These are phyloP conservation scores for Silene vulgaris DNA, from an alignment of 179 eudicot species.

Conservation along the genomic window DNA sequence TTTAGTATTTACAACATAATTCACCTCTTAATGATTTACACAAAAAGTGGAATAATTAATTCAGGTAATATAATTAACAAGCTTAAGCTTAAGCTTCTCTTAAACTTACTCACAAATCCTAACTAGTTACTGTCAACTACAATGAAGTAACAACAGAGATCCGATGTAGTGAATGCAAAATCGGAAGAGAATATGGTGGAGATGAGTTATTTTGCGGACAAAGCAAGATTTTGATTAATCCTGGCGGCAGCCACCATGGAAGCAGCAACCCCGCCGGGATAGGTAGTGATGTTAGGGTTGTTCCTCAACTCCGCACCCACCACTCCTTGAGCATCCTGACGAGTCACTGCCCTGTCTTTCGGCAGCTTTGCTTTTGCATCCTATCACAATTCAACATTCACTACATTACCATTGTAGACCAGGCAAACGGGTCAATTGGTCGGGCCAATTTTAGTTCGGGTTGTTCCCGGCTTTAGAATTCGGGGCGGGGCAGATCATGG, in stretches of 20 bases:
- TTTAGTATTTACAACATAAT: conserved; percentile 3
- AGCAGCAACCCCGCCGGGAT: conserved; percentile 83
- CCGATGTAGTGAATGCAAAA: background rate
- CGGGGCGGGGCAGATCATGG: too few species aligned
- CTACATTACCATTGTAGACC: background rate
- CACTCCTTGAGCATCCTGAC: conserved; percentile 86
- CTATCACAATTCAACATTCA: conserved; percentile 28
- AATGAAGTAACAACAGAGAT: background rate
- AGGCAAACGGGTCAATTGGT: too few species aligned
- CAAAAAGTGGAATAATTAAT: background rate
- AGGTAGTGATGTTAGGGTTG: conserved; percentile 71
- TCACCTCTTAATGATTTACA: conserved; percentile 1
- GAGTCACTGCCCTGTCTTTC: conserved; percentile 65
- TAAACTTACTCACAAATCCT: conserved; percentile 2
- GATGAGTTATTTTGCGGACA: conserved; percentile 3
- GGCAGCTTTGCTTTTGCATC: conserved; percentile 65
- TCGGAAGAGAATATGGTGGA: background rate
- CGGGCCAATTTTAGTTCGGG: too few species aligned
- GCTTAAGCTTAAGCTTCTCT: background rate
- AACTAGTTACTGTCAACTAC: background rate
- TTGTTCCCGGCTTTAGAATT: too few species aligned
- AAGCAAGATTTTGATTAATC: conserved; percentile 42
- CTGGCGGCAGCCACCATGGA: conserved; percentile 83
- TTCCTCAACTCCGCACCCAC: conserved; percentile 85
- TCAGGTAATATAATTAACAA: conserved; percentile 1